These are phyloP conservation scores for Dipteronia dyeriana DNA, from an alignment of 345 rosid species.

Conservation along the genomic window DNA sequence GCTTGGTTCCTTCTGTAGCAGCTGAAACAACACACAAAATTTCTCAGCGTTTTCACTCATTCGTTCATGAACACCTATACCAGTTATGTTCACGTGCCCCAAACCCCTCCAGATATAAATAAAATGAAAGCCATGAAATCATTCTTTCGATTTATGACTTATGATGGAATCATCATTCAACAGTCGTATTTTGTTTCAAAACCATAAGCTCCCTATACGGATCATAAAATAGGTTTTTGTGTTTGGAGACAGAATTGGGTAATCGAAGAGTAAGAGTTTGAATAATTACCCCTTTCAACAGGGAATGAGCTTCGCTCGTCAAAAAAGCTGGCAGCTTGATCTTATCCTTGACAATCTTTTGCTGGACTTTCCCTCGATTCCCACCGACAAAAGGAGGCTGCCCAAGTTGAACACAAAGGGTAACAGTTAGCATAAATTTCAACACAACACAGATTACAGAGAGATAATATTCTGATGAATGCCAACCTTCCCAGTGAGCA, in stretches of 20 bases:
- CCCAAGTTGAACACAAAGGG: conserved; percentile 15
- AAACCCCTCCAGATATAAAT: not conserved
- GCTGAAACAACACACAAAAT: conserved; percentile 37
- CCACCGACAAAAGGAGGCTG: conserved; percentile 86
- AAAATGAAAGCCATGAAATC: not conserved
- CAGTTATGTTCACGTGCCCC: not conserved
- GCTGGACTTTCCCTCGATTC: conserved; percentile 58
- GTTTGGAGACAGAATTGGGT: not conserved
- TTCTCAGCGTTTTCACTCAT: not conserved
- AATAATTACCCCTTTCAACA: conserved; percentile 73
- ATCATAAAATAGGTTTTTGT: not conserved
- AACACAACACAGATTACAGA: not conserved
- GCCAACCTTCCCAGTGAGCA: conserved; percentile 88
- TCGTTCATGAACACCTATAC: not conserved
- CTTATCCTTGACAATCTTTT: conserved; percentile 81
- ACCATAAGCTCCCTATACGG: not conserved
- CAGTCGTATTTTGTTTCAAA: too few species aligned
- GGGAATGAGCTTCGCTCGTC: conserved; percentile 75
- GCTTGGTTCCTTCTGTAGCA: conserved; percentile 73
- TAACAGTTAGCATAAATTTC: conserved; percentile 6
- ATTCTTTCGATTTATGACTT: too few species aligned
- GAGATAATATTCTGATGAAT: not conserved
- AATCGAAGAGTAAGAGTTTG: not conserved
- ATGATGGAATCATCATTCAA: too few species aligned
- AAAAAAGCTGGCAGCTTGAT: conserved; percentile 71